These are phyloP conservation scores for Ulmus americana DNA, from an alignment of 331 rosid genomes.

Conservation along the genomic window DNA sequence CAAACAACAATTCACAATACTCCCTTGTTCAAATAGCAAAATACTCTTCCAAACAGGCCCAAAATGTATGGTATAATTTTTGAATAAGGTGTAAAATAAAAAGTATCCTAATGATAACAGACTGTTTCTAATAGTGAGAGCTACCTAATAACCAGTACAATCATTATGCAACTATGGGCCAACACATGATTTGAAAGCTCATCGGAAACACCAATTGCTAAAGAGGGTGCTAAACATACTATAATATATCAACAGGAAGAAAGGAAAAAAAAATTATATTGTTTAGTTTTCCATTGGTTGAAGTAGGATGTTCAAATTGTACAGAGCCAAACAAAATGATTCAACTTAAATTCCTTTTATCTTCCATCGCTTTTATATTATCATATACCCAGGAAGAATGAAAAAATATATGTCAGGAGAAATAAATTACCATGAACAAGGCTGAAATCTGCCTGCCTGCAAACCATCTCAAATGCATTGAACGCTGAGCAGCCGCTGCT, in stretches of 20 bases:
- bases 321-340: background rate
- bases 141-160: too few relatives aligned
- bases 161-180: background rate
- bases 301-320: background rate
- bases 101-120: too few relatives aligned
- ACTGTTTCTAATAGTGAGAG: too few relatives aligned
- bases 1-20: too few relatives aligned
- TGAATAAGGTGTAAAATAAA: too few relatives aligned
- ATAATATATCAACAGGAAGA: background rate
- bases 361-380: background rate
- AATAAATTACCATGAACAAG: slow-evolving; percentile 59
- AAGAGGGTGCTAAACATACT: background rate
- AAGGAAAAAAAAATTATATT: background rate
- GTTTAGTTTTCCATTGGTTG: background rate
- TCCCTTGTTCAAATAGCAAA: too few relatives aligned
- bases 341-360: background rate
- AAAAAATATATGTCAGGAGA: background rate
- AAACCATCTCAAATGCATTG: slow-evolving; percentile 97
- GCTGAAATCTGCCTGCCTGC: slow-evolving; percentile 87
- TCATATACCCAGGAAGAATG: too few relatives aligned
- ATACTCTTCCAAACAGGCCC: too few relatives aligned
- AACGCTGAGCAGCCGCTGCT: slow-evolving; percentile 72
- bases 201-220: background rate
- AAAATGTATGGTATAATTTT: too few relatives aligned
- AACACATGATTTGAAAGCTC: background rate